Percentiles rank a stretch among this genome's conserved stretches.
phyloP scores from a whole-genome alignment of 1,139 yeast genomes.

The Taphrina populina region DNA sequence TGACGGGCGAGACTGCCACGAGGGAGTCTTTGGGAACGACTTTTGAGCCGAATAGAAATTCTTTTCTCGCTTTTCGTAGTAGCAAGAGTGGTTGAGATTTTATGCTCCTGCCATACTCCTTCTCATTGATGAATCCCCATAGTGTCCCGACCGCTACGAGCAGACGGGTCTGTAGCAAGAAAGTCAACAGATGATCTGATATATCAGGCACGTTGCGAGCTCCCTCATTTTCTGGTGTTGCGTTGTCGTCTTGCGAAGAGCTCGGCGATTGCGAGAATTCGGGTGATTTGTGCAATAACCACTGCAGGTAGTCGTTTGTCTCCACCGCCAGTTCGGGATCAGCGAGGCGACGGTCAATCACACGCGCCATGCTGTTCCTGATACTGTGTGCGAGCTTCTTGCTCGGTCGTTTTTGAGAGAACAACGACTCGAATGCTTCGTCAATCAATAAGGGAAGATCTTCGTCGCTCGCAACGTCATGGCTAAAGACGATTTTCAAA shows the following conservation, averaged over 20 bases:
- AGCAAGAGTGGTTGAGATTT: slow-evolving; percentile 11
- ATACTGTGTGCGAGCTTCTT: no score
- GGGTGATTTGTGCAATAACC: background rate
- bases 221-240: background rate
- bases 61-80: slow-evolving; percentile 17
- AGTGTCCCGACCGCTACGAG: slow-evolving; percentile 9
- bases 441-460: no score
- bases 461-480: background rate
- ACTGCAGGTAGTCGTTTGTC: slow-evolving; percentile 4
- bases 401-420: no score
- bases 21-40: slow-evolving; percentile 18
- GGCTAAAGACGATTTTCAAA: background rate
- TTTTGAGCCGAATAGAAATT: slow-evolving; percentile 25
- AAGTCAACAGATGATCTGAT: slow-evolving; percentile 12
- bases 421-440: no score
- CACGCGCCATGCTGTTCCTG: slow-evolving; percentile 4
- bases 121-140: slow-evolving; percentile 1
- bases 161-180: slow-evolving; percentile 21
- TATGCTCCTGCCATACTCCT: background rate
- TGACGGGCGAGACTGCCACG: slow-evolving; percentile 12
- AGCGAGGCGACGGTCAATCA: background rate
- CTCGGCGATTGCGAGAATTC: background rate
- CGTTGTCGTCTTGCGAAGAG: background rate
- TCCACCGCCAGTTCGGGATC: background rate
- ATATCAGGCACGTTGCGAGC: background rate